Conservation (phyloP, 768 basidiomycete species). For the Tricholomella constricta region DNA sequence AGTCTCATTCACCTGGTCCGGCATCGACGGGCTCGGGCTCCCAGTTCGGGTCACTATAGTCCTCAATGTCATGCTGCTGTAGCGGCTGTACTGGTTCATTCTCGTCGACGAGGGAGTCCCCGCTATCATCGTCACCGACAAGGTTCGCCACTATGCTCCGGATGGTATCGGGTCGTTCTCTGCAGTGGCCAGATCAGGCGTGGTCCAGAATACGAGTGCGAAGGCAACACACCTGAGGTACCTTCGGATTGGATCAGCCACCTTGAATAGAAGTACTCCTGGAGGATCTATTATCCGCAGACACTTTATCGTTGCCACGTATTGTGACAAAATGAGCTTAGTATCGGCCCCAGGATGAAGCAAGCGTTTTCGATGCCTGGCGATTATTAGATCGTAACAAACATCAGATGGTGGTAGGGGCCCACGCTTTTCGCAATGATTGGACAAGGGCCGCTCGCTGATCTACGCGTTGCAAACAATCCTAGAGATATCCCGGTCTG, state of each 20-base stretch:
- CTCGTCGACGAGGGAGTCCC: constrained; percentile 83
- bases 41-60: constrained; percentile 92
- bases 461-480: constrained; percentile 79
- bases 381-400: background rate
- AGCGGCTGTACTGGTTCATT: constrained; percentile 79
- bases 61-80: constrained; percentile 76
- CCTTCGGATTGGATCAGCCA: constrained; percentile 87
- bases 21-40: constrained; percentile 96
- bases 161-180: constrained; percentile 90
- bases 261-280: constrained; percentile 90
- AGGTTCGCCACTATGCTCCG: constrained; percentile 90
- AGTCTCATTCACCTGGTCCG: constrained; percentile 71
- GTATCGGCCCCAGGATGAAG: constrained; percentile 97
- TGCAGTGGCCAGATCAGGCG: constrained; percentile 26
- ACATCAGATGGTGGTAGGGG: constrained; percentile 3
- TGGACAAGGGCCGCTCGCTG: constrained; percentile 77
- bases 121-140: constrained; percentile 80
- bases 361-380: constrained; percentile 81
- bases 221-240: constrained; percentile 70
- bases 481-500: constrained; percentile 31
- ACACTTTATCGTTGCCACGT: constrained; percentile 91
- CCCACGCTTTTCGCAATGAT: constrained; percentile 78
- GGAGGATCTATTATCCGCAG: constrained; percentile 89
- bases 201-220: background rate
- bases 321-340: constrained; percentile 84